These are phyloP conservation scores for Dillenia turbinata DNA, from an alignment of 164 flowering plant species.

Conservation along the genomic window DNA sequence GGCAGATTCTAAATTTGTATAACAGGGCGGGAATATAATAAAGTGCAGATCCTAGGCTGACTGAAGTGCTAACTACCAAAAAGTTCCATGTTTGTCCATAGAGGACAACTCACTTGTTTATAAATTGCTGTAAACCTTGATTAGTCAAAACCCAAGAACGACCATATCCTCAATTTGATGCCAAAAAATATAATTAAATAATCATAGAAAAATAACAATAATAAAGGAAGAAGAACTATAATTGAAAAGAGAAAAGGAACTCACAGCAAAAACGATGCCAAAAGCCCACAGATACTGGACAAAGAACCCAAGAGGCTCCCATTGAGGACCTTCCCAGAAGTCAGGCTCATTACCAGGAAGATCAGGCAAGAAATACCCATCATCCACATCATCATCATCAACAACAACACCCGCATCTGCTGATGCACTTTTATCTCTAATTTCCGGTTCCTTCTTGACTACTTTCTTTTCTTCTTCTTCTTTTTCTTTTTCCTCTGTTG, in stretches of 20 bases:
- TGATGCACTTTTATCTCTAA: slow-evolving; percentile 2
- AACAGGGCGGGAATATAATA: too few relatives aligned
- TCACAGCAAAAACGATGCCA: slow-evolving; percentile 80
- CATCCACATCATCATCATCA: slow-evolving; percentile 22
- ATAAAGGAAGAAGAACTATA: background rate
- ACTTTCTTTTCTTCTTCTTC: slow-evolving; percentile 22
- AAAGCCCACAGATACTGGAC: slow-evolving; percentile 91
- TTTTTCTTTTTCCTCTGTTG: slow-evolving; percentile 31
- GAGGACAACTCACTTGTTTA: too few relatives aligned
- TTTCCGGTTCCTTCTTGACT: slow-evolving; percentile 10
- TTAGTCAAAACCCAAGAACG: too few relatives aligned
- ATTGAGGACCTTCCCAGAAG: slow-evolving; percentile 85
- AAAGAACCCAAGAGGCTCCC: slow-evolving; percentile 83
- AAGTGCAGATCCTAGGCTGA: too few relatives aligned
- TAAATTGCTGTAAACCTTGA: too few relatives aligned
- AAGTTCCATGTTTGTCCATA: too few relatives aligned
- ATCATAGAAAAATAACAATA: background rate
- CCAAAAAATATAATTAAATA: background rate
- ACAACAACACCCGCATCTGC: slow-evolving; percentile 8
- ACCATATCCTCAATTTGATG: background rate
- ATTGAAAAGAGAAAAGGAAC: background rate
- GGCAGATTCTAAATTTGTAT: too few relatives aligned
- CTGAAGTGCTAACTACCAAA: too few relatives aligned
- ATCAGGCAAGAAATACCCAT: slow-evolving; percentile 55
- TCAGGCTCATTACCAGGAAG: slow-evolving; percentile 63